A percentile compares a stretch with the other conserved stretches of the same genome.
These are phyloP conservation scores for Wickerhamiella occidentalis DNA, from an alignment of 805 yeast species.

Conservation along the genomic window DNA sequence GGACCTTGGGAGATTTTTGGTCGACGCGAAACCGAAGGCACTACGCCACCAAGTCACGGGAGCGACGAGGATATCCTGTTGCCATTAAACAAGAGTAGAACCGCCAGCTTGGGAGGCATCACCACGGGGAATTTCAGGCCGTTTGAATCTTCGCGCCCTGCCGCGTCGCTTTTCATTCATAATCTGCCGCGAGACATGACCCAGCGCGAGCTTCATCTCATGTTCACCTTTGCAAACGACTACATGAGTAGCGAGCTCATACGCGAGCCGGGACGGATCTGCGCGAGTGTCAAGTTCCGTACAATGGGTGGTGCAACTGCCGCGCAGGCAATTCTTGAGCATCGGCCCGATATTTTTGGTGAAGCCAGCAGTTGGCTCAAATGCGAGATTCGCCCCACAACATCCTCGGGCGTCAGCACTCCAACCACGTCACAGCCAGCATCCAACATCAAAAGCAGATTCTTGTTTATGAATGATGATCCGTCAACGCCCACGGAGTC, in stretches of 20 bases:
- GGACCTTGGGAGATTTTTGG: slow-evolving; percentile 10
- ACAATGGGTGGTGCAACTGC: slow-evolving; percentile 23
- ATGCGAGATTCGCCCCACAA: slow-evolving; percentile 13
- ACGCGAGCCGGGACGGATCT: slow-evolving; percentile 18
- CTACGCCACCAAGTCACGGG: slow-evolving; percentile 3
- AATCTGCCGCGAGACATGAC: slow-evolving; percentile 31
- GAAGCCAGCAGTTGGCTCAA: slow-evolving; percentile 12
- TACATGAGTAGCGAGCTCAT: slow-evolving; percentile 25
- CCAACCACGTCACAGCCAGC: slow-evolving; percentile 6
- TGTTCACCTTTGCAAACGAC: slow-evolving; percentile 32
- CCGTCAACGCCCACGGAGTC: neutral
- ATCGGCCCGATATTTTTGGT: slow-evolving; percentile 23
- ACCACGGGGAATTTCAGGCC: slow-evolving; percentile 9
- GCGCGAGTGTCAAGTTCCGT: slow-evolving; percentile 25
- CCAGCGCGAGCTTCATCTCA: slow-evolving; percentile 28
- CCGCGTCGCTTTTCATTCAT: slow-evolving; percentile 21
- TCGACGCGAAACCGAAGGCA: slow-evolving; percentile 7
- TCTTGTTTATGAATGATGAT: slow-evolving; percentile 13
- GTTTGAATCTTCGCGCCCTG: slow-evolving; percentile 1
- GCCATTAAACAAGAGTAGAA: slow-evolving; percentile 12
- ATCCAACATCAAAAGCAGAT: slow-evolving; percentile 11
- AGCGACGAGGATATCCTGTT: slow-evolving; percentile 12
- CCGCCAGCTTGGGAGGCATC: slow-evolving; percentile 12
- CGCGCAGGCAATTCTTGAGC: slow-evolving; percentile 24
- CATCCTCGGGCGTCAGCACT: slow-evolving; percentile 8